Conservation (phyloP, 2,329 filamentous ascomycete species). For the Sporothrix curviconia region DNA sequence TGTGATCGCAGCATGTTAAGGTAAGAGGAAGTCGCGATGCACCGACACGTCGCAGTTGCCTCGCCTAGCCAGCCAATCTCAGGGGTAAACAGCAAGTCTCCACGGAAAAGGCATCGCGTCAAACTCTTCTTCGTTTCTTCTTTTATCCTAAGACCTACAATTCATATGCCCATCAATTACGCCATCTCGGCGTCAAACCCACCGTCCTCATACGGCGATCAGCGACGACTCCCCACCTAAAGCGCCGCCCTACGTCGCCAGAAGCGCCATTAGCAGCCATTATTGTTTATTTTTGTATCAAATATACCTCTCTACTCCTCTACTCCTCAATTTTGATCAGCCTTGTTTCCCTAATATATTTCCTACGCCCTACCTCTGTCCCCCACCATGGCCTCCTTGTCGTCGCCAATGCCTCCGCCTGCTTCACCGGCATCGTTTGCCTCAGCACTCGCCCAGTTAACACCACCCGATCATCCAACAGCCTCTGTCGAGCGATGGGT, state of each 20-base stretch:
- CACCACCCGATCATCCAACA: neutral
- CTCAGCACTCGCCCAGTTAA: neutral
- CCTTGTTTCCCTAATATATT: neutral
- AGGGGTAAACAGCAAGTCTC: too few species aligned
- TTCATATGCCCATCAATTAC: neutral
- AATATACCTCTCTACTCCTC: neutral
- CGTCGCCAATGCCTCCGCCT: neutral
- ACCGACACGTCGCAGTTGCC: too few species aligned
- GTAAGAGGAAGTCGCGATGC: too few species aligned
- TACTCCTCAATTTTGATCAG: neutral
- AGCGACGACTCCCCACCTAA: neutral
- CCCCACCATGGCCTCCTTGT: neutral
- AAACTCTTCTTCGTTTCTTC: too few species aligned
- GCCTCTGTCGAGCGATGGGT: slow-evolving; percentile 1
- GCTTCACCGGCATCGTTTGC: neutral
- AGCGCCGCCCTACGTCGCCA: neutral
- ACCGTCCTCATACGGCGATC: neutral
- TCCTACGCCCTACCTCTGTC: neutral
- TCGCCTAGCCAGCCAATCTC: too few species aligned
- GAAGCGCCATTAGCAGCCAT: neutral
- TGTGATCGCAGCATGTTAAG: too few species aligned
- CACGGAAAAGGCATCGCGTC: too few species aligned
- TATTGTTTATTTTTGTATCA: neutral
- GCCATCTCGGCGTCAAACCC: neutral
- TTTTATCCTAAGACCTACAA: neutral